Evolutionary conservation across 371 early-diverging fungal species (phyloP).

Genomic region (Mortierella sp.): DNA sequence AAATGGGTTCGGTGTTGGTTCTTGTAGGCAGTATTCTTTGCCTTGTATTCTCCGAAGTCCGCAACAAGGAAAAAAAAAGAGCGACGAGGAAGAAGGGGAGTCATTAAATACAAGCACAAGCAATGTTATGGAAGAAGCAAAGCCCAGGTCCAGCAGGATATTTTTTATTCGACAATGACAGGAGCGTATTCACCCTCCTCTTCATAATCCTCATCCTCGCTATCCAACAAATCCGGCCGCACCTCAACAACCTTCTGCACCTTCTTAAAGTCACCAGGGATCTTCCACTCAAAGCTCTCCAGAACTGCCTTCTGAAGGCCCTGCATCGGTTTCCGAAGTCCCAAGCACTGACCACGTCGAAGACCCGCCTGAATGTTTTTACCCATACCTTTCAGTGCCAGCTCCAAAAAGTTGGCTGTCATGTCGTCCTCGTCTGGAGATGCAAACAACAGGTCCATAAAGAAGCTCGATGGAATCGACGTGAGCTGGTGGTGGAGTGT

Average conservation of each 20-base stretch:
- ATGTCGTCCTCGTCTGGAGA: slow-evolving; percentile 54
- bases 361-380: slow-evolving; percentile 35
- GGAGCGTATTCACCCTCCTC: slow-evolving; percentile 59
- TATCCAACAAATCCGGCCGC: neutral
- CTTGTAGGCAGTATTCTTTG: neutral
- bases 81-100: neutral
- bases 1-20: neutral
- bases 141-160: neutral
- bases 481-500: slow-evolving; percentile 41
- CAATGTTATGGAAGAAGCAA: neutral
- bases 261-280: slow-evolving; percentile 53
- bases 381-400: slow-evolving; percentile 34
- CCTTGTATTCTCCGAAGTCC: neutral
- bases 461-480: slow-evolving; percentile 55
- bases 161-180: slow-evolving; percentile 44
- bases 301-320: slow-evolving; percentile 43
- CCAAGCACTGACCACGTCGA: slow-evolving; percentile 36
- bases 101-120: neutral
- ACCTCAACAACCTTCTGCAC: slow-evolving; percentile 31
- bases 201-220: slow-evolving; percentile 51
- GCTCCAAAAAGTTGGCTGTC: slow-evolving; percentile 57
- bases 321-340: slow-evolving; percentile 48
- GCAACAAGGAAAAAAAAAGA: neutral
- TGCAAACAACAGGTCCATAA: slow-evolving; percentile 56
- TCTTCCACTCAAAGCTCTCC: slow-evolving; percentile 55